These are phyloP conservation scores for Sclerotinia nivalis DNA, from an alignment of 2,329 filamentous ascomycete species.

Conservation along the genomic window DNA sequence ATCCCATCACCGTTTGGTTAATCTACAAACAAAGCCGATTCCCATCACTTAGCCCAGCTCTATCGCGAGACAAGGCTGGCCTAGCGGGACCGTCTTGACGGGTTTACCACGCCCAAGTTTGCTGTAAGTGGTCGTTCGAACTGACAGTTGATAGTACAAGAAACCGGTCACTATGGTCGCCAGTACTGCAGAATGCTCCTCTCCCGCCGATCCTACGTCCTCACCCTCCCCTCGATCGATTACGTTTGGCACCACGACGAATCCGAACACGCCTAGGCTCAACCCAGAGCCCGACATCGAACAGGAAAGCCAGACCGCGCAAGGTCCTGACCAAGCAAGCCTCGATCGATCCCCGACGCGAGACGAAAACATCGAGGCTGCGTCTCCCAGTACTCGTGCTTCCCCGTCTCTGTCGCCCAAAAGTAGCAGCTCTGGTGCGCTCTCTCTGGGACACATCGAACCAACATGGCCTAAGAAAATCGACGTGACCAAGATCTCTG, in stretches of 20 bases:
- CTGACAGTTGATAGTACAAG: conserved; percentile 12
- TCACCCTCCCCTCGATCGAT: conserved; percentile 12
- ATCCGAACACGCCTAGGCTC: conserved; percentile 4
- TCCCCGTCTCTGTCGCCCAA: conserved; percentile 8
- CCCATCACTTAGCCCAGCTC: conserved; percentile 12
- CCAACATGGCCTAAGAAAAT: conserved; percentile 16
- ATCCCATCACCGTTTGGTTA: not conserved
- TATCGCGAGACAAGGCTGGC: conserved; percentile 3
- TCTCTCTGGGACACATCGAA: conserved; percentile 9
- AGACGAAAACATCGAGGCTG: conserved; percentile 1
- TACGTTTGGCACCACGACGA: conserved; percentile 3
- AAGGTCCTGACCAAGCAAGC: conserved; percentile 7
- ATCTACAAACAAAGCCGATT: conserved; percentile 7
- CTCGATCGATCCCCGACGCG: conserved; percentile 4
- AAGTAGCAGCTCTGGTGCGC: conserved; percentile 12
- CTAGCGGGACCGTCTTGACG: conserved; percentile 5
- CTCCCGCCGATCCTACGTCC: conserved; percentile 7
- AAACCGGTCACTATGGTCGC: not conserved
- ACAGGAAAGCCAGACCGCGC: not conserved
- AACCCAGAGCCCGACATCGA: conserved; percentile 3
- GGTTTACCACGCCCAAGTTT: conserved; percentile 1
- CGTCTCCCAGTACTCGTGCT: conserved; percentile 12
- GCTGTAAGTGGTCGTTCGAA: not conserved
- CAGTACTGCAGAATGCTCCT: conserved; percentile 12
- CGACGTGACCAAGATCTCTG: conserved; percentile 11